Evolutionary conservation across 352 stramenopile species (phyloP), one percentile per base, ranked within the genome.

Genomic region (Peronospora belbahrii): DNA sequence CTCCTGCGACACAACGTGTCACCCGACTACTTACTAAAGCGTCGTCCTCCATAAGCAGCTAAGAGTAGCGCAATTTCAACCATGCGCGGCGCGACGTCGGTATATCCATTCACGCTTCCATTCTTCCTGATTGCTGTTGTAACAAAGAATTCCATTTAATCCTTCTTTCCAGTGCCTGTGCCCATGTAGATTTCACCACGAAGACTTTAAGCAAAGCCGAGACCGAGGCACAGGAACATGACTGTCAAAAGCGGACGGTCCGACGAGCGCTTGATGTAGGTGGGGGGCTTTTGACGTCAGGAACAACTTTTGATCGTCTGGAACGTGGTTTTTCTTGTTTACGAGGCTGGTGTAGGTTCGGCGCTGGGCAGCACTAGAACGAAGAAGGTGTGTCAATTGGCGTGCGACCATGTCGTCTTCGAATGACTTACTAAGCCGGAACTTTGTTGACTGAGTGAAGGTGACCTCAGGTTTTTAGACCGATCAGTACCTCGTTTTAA

Each of bases 121-220:
- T 13, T 18, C 19, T 27, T 32, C n/a, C 27, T 25, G 14, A 4
- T 25, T 15, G 27, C 27, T 33, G 27, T 15, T 4, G 13, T 14
- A 3, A 4, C 5, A 25, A 3, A 6, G 2, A 17, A 9, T 13
- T 32, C 53, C 45, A n/a, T n/a, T 82, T 79, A 85, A 18, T 85
- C 67, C 54, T 84, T 84, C 70, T 88, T 88, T 63, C 59, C 50
- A 18, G 52, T 67, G 45, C 75, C 75, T 27, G 60, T 81, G 59
- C 66, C 70, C 77, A 89, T 89, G 68, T 55, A 70, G 45, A 81
- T 36, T 56, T 86, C 74, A n/a, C 77, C 77, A 30, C 67, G 67
- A 45, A 83, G 30, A 35, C 67, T 65, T 59, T 87, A 72, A 49
- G 69, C 27, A 35, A 86, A 70, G 36, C 77, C 77, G 23, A 89